Evolutionary conservation across 1,284 basidiomycete species (phyloP), one percentile per base, ranked within the genome.

Genomic region (Cutaneotrichosporon sp.): DNA sequence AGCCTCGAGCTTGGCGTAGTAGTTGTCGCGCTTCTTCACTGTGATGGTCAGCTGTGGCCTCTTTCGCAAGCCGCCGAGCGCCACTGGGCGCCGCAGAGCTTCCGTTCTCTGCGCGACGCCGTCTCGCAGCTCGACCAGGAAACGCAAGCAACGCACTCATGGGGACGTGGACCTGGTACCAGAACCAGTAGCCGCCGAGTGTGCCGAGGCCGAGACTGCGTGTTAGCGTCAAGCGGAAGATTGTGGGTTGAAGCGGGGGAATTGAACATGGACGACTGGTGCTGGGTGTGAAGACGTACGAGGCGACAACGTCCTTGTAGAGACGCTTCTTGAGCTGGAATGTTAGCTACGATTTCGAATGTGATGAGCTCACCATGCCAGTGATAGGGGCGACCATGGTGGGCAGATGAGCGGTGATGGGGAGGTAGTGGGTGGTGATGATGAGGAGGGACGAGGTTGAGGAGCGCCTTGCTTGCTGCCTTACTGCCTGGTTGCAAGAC

Each of bases 11-110:
- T 55, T 55, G 57, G 46, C 29, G 57, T 59, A 59, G 57, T 46
- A 59, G 50, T 33, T 47, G 53, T 59, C 57, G 46, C 57, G 57
- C 53, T 55, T 55, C 50, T 59, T 52, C 50, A 55, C 57, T 59
- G 53, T 14, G 43, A 24, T 16, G 43, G 54, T 55, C 16, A 55
- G 54, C 37, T 31, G 4, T 16, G 5, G 29, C 25, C 16, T 11
- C 22, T 25, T 29, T 20, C 33, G 33, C n/a, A n/a, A n/a, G n/a
- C n/a, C n/a, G n/a, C n/a, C n/a, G n/a, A n/a, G n/a, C n/a, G n/a
- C n/a, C n/a, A n/a, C n/a, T n/a, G n/a, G n/a, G n/a, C n/a, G n/a
- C n/a, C n/a, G n/a, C n/a, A n/a, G n/a, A n/a, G n/a, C n/a, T n/a
- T n/a, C n/a, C n/a, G n/a, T n/a, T n/a, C n/a, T 24, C 37, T 22